A percentile compares a stretch with the other conserved stretches of the same genome.
phyloP scores from a whole-genome alignment of 2,329 filamentous ascomycete species.

The Aphanoascus verrucosus region DNA sequence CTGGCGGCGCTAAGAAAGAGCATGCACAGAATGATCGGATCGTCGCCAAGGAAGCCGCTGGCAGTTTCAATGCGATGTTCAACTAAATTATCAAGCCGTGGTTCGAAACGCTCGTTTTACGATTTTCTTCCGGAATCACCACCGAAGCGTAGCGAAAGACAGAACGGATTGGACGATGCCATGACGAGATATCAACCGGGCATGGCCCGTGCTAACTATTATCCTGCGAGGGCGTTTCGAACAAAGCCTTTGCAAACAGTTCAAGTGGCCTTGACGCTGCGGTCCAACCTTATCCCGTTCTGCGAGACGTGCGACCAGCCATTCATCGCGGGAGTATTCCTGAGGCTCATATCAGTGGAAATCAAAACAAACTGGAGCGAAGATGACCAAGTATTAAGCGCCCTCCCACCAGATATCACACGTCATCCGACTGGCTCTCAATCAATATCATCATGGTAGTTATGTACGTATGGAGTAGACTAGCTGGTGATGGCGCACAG shows the following conservation, averaged over 20 bases:
- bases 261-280: background rate
- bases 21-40: background rate
- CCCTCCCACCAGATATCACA: background rate
- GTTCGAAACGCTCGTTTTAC: too few species aligned
- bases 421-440: background rate
- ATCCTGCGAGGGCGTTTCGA: background rate
- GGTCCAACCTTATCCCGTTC: background rate
- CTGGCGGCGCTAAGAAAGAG: background rate
- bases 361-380: background rate
- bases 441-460: background rate
- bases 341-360: background rate
- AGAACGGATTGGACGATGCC: background rate
- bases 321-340: background rate
- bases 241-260: background rate
- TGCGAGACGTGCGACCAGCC: background rate
- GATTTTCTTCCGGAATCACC: background rate
- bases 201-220: background rate
- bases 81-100: too few species aligned
- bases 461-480: too few species aligned
- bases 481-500: background rate
- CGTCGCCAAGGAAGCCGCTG: background rate
- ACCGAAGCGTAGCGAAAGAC: too few species aligned
- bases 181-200: background rate
- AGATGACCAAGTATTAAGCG: constrained; percentile 1
- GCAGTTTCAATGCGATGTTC: background rate